A percentile compares a stretch with the other conserved stretches of the same genome.
These are phyloP conservation scores for Dactylonectria macrodidyma DNA, from an alignment of 2,329 filamentous ascomycete species.

Conservation along the genomic window DNA sequence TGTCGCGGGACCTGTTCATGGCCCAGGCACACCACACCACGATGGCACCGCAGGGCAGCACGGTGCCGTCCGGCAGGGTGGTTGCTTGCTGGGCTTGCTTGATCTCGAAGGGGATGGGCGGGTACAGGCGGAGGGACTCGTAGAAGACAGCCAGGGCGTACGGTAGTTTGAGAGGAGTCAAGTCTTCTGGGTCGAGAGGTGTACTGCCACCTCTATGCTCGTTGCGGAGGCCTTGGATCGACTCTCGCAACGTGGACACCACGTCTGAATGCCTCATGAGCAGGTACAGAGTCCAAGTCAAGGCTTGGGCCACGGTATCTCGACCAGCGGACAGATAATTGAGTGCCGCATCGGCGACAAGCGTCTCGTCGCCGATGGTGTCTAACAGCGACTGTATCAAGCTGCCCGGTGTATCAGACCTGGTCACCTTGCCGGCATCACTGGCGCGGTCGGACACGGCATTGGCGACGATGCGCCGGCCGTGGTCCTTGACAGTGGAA, in stretches of 20 bases:
- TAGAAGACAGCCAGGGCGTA: constrained; percentile 75
- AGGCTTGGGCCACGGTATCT: constrained; percentile 75
- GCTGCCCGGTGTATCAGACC: constrained; percentile 62
- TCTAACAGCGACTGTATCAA: constrained; percentile 74
- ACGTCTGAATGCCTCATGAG: constrained; percentile 66
- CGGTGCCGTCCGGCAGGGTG: constrained; percentile 73
- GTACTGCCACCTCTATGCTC: neutral
- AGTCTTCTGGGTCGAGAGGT: constrained; percentile 46
- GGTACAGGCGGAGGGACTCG: constrained; percentile 73
- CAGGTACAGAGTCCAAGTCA: constrained; percentile 76
- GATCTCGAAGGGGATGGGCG: constrained; percentile 77
- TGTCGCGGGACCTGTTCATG: constrained; percentile 70
- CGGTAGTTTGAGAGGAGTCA: constrained; percentile 62
- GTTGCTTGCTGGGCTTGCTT: constrained; percentile 69
- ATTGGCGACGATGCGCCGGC: constrained; percentile 69
- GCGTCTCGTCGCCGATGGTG: constrained; percentile 66
- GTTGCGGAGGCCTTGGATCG: constrained; percentile 52
- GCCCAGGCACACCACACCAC: constrained; percentile 77
- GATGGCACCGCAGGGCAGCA: constrained; percentile 67
- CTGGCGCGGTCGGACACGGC: constrained; percentile 59
- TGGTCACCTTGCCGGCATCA: constrained; percentile 14
- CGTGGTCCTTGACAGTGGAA: constrained; percentile 66
- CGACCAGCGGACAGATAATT: constrained; percentile 77
- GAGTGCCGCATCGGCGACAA: constrained; percentile 74
- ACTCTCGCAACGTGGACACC: constrained; percentile 58